phyloP scores from a whole-genome alignment of 805 yeast species.

The Wickerhamomyces alni region DNA sequence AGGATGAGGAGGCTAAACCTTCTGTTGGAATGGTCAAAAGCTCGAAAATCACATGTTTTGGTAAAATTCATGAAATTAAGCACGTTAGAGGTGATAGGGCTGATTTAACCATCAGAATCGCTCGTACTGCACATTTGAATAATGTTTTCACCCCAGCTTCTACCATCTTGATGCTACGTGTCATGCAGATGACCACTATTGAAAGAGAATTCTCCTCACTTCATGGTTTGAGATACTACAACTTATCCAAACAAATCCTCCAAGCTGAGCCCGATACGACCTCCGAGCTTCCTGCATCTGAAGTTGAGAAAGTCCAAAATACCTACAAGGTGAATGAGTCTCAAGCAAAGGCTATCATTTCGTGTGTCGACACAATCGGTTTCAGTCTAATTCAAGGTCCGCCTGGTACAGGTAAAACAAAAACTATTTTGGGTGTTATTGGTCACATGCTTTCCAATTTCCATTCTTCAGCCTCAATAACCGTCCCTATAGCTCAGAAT shows the following conservation, averaged over 20 bases:
- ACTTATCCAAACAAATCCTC: slow-evolving; percentile 60
- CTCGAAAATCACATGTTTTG: slow-evolving; percentile 56
- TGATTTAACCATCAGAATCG: slow-evolving; percentile 71
- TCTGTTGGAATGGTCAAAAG: slow-evolving; percentile 29
- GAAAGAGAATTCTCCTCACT: slow-evolving; percentile 90
- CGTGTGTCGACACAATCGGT: slow-evolving; percentile 62
- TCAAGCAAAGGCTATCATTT: slow-evolving; percentile 85
- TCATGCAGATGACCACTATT: slow-evolving; percentile 83
- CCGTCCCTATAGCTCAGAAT: slow-evolving; percentile 23
- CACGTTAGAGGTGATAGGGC: slow-evolving; percentile 55
- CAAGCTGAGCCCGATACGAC: slow-evolving; percentile 55
- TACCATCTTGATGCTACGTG: slow-evolving; percentile 59
- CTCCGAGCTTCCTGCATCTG: slow-evolving; percentile 24
- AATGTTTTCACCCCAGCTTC: slow-evolving; percentile 55
- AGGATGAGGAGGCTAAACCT: slow-evolving; percentile 18
- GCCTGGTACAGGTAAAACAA: slow-evolving; percentile 99
- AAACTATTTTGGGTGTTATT: slow-evolving; percentile 87
- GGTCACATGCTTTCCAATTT: slow-evolving; percentile 61
- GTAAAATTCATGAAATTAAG: slow-evolving; percentile 72
- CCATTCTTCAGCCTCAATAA: slow-evolving; percentile 23
- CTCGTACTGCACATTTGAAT: slow-evolving; percentile 38
- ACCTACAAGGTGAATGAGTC: slow-evolving; percentile 70
- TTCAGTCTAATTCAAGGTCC: slow-evolving; percentile 96
- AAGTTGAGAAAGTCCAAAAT: slow-evolving; percentile 36
- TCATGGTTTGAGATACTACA: slow-evolving; percentile 77